Percentiles rank a stretch among this genome's conserved stretches.
phyloP scores from a whole-genome alignment of 306 rosid genomes.

The Carpinus viminea region DNA sequence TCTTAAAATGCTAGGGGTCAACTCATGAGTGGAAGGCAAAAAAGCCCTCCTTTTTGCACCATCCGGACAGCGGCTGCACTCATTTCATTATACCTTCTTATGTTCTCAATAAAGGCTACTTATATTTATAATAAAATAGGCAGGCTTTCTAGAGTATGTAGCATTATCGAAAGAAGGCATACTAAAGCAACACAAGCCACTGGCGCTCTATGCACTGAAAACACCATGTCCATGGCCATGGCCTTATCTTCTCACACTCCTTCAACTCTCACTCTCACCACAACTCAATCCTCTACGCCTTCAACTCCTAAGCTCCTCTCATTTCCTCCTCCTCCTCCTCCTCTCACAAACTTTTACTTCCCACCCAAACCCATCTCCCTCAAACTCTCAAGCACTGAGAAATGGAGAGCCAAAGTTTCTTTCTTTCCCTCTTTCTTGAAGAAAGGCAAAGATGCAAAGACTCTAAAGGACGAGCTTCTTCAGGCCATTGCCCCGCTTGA shows the following conservation, averaged over 20 bases:
- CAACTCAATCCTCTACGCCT: slow-evolving; percentile 20
- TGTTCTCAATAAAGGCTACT: too few relatives aligned
- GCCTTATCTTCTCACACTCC: slow-evolving; percentile 54
- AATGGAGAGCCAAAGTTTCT: slow-evolving; percentile 69
- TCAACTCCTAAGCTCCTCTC: slow-evolving; percentile 26
- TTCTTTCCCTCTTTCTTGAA: slow-evolving; percentile 69
- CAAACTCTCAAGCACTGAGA: slow-evolving; percentile 29
- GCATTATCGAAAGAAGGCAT: too few relatives aligned
- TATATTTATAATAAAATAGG: too few relatives aligned
- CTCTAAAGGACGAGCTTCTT: slow-evolving; percentile 76
- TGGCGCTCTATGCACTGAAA: background rate
- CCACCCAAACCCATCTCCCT: slow-evolving; percentile 37
- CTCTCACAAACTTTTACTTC: slow-evolving; percentile 24
- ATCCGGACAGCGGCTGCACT: too few relatives aligned
- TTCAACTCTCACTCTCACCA: slow-evolving; percentile 31
- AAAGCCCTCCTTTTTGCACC: too few relatives aligned
- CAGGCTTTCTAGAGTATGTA: too few relatives aligned
- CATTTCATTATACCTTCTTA: too few relatives aligned
- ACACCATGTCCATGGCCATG: slow-evolving; percentile 49
- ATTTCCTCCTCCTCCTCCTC: slow-evolving; percentile 31
- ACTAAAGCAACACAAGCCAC: background rate
- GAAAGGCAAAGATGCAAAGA: slow-evolving; percentile 55
- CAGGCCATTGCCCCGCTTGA: slow-evolving; percentile 71
- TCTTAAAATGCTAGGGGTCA: too few relatives aligned
- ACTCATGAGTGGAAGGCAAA: too few relatives aligned